Conservation (phyloP, 345 rosid genomes). For the Arabidopsis thaliana region DNA sequence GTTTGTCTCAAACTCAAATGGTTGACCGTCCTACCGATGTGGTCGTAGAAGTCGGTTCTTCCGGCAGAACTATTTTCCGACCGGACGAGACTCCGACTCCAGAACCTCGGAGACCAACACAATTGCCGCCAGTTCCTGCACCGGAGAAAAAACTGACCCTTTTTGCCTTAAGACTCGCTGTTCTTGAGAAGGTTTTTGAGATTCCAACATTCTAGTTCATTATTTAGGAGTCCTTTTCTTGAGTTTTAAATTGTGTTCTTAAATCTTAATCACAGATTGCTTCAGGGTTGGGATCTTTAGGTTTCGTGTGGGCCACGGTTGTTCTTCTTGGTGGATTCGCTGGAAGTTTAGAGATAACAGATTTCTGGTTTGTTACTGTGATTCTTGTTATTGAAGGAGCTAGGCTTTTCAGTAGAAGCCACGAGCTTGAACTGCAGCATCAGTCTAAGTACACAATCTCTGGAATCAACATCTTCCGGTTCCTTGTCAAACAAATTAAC, state of each 20-base stretch:
- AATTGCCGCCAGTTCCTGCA: constrained; percentile 46
- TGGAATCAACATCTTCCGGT: constrained; percentile 66
- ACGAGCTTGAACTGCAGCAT: constrained; percentile 92
- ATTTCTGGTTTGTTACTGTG: constrained; percentile 87
- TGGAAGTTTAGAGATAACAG: constrained; percentile 64
- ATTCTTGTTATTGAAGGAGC: constrained; percentile 87
- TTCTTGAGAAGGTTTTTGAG: constrained; percentile 65
- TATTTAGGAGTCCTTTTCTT: background rate
- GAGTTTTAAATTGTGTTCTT: constrained; percentile 7
- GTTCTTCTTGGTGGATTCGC: constrained; percentile 97
- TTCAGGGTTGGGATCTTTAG: constrained; percentile 82
- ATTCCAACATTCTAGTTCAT: constrained; percentile 2
- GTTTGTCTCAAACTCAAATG: constrained; percentile 26
- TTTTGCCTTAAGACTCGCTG: constrained; percentile 81
- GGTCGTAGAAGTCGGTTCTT: constrained; percentile 53
- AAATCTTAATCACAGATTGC: constrained; percentile 48
- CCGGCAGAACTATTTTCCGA: constrained; percentile 50
- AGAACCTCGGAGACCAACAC: constrained; percentile 32
- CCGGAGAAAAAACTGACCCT: constrained; percentile 91
- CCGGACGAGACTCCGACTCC: constrained; percentile 48
- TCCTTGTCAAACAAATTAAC: constrained; percentile 42
- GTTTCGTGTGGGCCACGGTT: constrained; percentile 98
- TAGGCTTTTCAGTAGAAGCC: constrained; percentile 90
- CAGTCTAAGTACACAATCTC: constrained; percentile 81
- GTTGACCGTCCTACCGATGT: constrained; percentile 51